Evolutionary conservation across 768 basidiomycete genomes (phyloP).

Genomic region (Collybia sordida): DNA sequence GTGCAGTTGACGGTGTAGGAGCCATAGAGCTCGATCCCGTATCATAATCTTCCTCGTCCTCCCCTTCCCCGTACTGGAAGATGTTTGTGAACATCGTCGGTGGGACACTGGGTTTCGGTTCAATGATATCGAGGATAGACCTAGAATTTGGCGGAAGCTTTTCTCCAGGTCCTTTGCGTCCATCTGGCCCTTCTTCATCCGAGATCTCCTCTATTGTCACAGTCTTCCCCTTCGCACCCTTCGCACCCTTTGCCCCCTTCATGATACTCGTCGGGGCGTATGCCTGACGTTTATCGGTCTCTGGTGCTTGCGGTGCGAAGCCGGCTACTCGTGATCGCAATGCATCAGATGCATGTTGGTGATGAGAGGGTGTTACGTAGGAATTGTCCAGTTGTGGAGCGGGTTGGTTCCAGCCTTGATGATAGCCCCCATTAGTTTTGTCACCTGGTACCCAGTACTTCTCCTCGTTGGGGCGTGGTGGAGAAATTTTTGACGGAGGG

Average conservation of each 20-base stretch:
- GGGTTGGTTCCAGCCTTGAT: conserved; percentile 13
- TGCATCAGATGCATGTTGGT: conserved; percentile 23
- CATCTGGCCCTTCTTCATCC: conserved; percentile 38
- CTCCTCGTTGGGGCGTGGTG: not conserved
- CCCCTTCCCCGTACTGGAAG: conserved; percentile 30
- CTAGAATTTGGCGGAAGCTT: conserved; percentile 34
- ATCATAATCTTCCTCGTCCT: conserved; percentile 16
- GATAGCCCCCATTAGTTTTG: not conserved
- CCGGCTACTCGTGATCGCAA: conserved; percentile 17
- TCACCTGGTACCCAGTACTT: conserved; percentile 13
- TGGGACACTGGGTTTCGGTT: conserved; percentile 42
- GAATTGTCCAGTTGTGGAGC: conserved; percentile 20
- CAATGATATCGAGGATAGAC: conserved; percentile 33
- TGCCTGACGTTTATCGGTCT: not conserved
- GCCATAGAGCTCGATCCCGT: conserved; percentile 19
- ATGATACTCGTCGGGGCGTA: conserved; percentile 10
- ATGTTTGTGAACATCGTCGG: conserved; percentile 35
- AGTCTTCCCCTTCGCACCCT: conserved; percentile 27
- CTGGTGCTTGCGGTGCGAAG: conserved; percentile 4
- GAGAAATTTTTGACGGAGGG: not conserved
- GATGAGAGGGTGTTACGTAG: not conserved
- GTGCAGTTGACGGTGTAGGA: conserved; percentile 26
- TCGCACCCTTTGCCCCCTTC: conserved; percentile 24
- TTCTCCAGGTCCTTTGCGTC: conserved; percentile 18
- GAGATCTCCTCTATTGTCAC: conserved; percentile 46